phyloP scores from a whole-genome alignment of 257 asterid genomes.

The Cynanchum wilfordii region DNA sequence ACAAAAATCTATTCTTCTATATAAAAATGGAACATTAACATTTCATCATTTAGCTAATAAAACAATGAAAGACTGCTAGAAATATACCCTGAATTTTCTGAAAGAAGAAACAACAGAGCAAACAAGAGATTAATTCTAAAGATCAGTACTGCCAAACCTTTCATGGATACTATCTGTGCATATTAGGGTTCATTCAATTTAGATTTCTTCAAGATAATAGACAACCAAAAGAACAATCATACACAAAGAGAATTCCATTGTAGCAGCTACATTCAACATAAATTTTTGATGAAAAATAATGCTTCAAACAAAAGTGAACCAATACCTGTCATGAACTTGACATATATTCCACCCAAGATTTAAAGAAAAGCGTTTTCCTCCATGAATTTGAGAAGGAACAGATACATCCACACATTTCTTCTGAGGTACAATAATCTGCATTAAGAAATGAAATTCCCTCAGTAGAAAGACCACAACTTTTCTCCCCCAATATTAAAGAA shows the following conservation, averaged over 20 bases:
- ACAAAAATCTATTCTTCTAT: background rate
- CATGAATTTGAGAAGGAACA: slow-evolving; percentile 12
- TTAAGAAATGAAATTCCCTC: background rate
- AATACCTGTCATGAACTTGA: slow-evolving; percentile 9
- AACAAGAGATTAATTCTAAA: background rate
- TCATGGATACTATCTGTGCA: background rate
- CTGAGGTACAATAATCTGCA: slow-evolving; percentile 25
- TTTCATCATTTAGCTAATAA: background rate
- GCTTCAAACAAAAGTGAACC: background rate
- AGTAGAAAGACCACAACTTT: background rate
- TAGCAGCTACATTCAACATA: background rate
- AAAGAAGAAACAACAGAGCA: background rate
- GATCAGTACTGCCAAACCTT: background rate
- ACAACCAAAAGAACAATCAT: background rate
- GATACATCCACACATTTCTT: slow-evolving; percentile 22
- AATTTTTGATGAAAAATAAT: background rate
- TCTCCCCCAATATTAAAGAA: background rate
- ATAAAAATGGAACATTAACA: background rate
- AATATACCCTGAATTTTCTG: background rate
- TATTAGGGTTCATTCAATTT: background rate
- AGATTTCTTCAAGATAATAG: background rate
- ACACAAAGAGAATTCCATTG: background rate
- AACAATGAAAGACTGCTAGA: background rate
- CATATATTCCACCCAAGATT: slow-evolving; percentile 13
- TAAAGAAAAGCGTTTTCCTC: slow-evolving; percentile 20